Evolutionary conservation across 768 basidiomycete species (phyloP).

Genomic region (Naematelia encephala): DNA sequence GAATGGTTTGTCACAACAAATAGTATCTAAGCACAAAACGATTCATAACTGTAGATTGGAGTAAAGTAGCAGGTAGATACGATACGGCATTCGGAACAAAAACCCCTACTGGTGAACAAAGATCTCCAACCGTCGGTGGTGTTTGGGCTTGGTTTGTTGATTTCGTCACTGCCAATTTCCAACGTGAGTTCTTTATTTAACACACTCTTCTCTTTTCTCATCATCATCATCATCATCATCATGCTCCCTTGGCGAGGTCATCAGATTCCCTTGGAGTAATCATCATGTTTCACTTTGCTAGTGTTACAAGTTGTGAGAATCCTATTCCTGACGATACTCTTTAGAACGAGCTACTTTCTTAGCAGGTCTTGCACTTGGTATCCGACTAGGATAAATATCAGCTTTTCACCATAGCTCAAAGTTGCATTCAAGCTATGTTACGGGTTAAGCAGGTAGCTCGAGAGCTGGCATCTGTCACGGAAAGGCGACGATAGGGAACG

Average conservation of each 20-base stretch:
- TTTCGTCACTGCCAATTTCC: slow-evolving; percentile 90
- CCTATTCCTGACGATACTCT: background rate
- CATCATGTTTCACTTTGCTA: too few species aligned
- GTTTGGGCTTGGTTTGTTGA: slow-evolving; percentile 61
- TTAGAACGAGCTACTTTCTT: slow-evolving; percentile 75
- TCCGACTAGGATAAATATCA: slow-evolving; percentile 65
- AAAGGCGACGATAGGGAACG: too few species aligned
- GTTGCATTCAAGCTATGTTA: too few species aligned
- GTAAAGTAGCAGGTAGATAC: slow-evolving; percentile 62
- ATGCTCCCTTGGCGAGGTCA: background rate
- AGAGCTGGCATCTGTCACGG: too few species aligned
- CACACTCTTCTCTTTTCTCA: background rate
- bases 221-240: background rate
- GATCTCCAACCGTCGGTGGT: slow-evolving; percentile 60
- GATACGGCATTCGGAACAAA: slow-evolving; percentile 67
- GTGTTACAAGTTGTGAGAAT: too few species aligned
- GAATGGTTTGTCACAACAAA: background rate
- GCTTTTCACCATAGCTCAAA: too few species aligned
- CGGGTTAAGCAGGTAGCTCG: too few species aligned
- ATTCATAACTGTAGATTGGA: slow-evolving; percentile 78
- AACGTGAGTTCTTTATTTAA: slow-evolving; percentile 54
- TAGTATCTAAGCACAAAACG: slow-evolving; percentile 77
- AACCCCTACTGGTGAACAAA: slow-evolving; percentile 59
- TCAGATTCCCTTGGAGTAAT: background rate
- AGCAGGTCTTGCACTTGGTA: slow-evolving; percentile 74